A percentile compares a stretch with the other conserved stretches of the same genome.
These are phyloP conservation scores for Exobasidium rhododendri DNA, from an alignment of 1,284 basidiomycete genomes.

Conservation along the genomic window DNA sequence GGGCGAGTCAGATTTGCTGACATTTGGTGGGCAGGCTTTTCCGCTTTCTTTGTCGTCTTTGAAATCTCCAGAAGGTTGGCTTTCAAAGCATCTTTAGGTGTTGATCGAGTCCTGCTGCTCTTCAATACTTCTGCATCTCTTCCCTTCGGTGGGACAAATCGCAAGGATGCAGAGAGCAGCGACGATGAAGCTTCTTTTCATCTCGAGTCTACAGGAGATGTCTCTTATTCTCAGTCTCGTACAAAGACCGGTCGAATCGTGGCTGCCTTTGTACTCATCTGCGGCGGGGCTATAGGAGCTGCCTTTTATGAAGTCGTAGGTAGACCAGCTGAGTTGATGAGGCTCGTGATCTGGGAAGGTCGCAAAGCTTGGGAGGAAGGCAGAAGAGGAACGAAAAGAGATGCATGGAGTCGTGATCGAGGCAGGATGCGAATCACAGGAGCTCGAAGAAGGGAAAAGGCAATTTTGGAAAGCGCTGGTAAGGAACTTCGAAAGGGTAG, in stretches of 20 bases:
- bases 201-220: neutral
- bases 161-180: conserved; percentile 11
- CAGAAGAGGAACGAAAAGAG: conserved; percentile 24
- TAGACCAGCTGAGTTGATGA: conserved; percentile 53
- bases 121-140: conserved; percentile 27
- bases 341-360: conserved; percentile 54
- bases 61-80: conserved; percentile 53
- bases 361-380: conserved; percentile 44
- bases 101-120: conserved; percentile 41
- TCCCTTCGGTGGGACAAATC: conserved; percentile 9
- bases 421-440: conserved; percentile 14
- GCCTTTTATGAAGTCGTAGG: conserved; percentile 49
- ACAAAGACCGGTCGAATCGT: conserved; percentile 41
- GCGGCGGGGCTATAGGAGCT: conserved; percentile 49
- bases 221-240: conserved; percentile 14
- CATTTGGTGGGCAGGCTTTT: conserved; percentile 38
- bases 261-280: conserved; percentile 41
- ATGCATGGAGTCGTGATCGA: conserved; percentile 2
- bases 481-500: neutral
- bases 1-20: too few species aligned
- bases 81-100: conserved; percentile 39
- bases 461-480: conserved; percentile 14
- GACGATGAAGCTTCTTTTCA: neutral
- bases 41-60: conserved; percentile 56
- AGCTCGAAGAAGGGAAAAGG: conserved; percentile 18